A percentile compares a stretch with the other conserved stretches of the same genome.
Conservation (phyloP, 2,329 filamentous ascomycete species). For the Neofusicoccum umdonicola region DNA sequence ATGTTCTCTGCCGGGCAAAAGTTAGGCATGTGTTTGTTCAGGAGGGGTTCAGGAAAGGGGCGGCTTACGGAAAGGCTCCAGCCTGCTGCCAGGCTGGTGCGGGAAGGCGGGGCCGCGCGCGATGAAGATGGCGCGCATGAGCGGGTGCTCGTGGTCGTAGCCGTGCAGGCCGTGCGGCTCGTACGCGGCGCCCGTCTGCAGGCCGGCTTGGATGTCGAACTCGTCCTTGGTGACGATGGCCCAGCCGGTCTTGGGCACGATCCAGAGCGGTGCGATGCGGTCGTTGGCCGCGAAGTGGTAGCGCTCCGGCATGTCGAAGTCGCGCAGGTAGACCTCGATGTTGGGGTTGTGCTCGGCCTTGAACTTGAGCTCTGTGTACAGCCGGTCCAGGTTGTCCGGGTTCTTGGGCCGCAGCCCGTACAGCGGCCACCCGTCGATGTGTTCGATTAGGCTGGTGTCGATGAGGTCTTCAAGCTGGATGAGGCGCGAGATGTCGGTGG, state of each 20-base stretch:
- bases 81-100: slow-evolving; percentile 73
- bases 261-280: slow-evolving; percentile 92
- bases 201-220: slow-evolving; percentile 69
- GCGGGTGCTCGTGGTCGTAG: slow-evolving; percentile 89
- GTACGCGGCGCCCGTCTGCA: slow-evolving; percentile 65
- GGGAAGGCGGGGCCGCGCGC: slow-evolving; percentile 90
- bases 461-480: slow-evolving; percentile 89
- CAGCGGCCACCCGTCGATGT: slow-evolving; percentile 91
- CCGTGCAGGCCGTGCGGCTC: slow-evolving; percentile 84
- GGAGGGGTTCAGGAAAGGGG: too few species aligned
- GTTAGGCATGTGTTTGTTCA: too few species aligned
- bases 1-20: slow-evolving; percentile 67
- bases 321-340: slow-evolving; percentile 83
- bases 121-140: slow-evolving; percentile 96
- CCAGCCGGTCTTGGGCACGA: slow-evolving; percentile 90
- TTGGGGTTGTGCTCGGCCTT: slow-evolving; percentile 62
- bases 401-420: slow-evolving; percentile 82
- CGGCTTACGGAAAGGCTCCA: slow-evolving; percentile 76
- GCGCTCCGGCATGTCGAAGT: slow-evolving; percentile 83
- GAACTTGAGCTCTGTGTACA: slow-evolving; percentile 60
- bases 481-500: slow-evolving; percentile 74
- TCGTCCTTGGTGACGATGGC: slow-evolving; percentile 80
- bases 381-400: slow-evolving; percentile 59
- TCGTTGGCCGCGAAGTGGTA: slow-evolving; percentile 89
- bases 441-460: slow-evolving; percentile 72